A percentile compares a stretch with the other conserved stretches of the same genome.
phyloP scores from a whole-genome alignment of 2,329 filamentous ascomycete genomes.

The Clonostachys chloroleuca region DNA sequence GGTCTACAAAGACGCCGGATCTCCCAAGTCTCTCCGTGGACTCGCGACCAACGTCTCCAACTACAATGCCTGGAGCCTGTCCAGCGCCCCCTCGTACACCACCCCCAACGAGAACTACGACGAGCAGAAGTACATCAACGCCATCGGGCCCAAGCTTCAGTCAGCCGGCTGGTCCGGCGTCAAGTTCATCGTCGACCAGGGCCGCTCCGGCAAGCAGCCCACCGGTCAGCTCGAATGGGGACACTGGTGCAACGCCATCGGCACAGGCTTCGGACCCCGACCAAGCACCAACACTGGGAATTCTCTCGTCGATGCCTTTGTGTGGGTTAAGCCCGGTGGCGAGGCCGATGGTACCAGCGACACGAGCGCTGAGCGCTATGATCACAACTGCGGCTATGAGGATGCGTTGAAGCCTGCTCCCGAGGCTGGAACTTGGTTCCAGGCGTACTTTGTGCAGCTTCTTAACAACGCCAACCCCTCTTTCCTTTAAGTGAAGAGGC shows the following conservation, averaged over 20 bases:
- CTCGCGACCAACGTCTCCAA: constrained; percentile 55
- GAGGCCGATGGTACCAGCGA: constrained; percentile 49
- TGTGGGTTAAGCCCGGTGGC: constrained; percentile 67
- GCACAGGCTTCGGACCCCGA: constrained; percentile 59
- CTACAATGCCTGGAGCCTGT: constrained; percentile 45
- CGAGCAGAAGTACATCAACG: constrained; percentile 52
- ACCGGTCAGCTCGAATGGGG: constrained; percentile 58
- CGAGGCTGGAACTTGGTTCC: constrained; percentile 58
- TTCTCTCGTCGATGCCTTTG: constrained; percentile 57
- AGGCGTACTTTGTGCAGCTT: constrained; percentile 54
- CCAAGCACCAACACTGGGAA: constrained; percentile 59
- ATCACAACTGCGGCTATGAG: constrained; percentile 39
- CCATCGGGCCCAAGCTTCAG: constrained; percentile 60
- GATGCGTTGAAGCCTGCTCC: constrained; percentile 56
- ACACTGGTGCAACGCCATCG: constrained; percentile 64
- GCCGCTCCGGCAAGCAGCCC: constrained; percentile 52
- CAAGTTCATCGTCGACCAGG: constrained; percentile 44
- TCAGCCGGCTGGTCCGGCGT: constrained; percentile 33
- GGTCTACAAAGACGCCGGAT: constrained; percentile 45
- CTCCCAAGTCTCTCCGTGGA: constrained; percentile 44
- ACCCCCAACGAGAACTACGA: constrained; percentile 44
- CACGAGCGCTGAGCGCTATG: constrained; percentile 31
- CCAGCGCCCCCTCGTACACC: constrained; percentile 38
- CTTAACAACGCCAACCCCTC: constrained; percentile 50
- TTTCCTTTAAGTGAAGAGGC: constrained; percentile 18